Percentiles rank a stretch among this genome's conserved stretches.
Conservation (phyloP, 2,329 filamentous ascomycete genomes). For the Aspergillus brasiliensis region DNA sequence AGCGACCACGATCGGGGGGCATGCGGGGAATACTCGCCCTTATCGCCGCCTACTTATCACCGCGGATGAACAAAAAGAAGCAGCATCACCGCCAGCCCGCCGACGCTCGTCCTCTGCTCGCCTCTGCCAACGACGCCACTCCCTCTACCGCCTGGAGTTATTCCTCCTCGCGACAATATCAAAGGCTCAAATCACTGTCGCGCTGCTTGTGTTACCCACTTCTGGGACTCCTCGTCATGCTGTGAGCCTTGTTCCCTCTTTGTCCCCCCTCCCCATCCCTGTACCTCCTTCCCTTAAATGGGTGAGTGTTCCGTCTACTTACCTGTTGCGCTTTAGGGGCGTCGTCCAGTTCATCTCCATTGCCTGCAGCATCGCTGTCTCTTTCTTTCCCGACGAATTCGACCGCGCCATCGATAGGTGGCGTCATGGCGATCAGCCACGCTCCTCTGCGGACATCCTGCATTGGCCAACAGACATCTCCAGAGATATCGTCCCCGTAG, state of each 20-base stretch:
- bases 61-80: background rate
- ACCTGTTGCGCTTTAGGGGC: slow-evolving; percentile 32
- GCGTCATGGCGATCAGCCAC: slow-evolving; percentile 42
- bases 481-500: slow-evolving; percentile 52
- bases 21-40: background rate
- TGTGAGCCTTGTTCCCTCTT: slow-evolving; percentile 29
- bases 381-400: slow-evolving; percentile 47
- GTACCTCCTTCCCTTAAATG: background rate
- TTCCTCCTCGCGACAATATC: background rate
- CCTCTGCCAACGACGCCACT: background rate
- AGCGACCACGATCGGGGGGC: background rate
- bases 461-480: slow-evolving; percentile 54
- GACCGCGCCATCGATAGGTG: slow-evolving; percentile 43
- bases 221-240: slow-evolving; percentile 34
- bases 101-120: background rate
- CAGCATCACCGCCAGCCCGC: background rate
- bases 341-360: slow-evolving; percentile 45
- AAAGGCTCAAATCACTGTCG: background rate
- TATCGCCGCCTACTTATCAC: background rate
- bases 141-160: background rate
- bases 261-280: no score
- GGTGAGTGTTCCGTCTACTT: background rate
- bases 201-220: slow-evolving; percentile 23
- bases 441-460: slow-evolving; percentile 37
- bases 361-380: slow-evolving; percentile 38